Conservation (phyloP, 2,329 filamentous ascomycete species). For the Fusarium neocosmosporiellum region DNA sequence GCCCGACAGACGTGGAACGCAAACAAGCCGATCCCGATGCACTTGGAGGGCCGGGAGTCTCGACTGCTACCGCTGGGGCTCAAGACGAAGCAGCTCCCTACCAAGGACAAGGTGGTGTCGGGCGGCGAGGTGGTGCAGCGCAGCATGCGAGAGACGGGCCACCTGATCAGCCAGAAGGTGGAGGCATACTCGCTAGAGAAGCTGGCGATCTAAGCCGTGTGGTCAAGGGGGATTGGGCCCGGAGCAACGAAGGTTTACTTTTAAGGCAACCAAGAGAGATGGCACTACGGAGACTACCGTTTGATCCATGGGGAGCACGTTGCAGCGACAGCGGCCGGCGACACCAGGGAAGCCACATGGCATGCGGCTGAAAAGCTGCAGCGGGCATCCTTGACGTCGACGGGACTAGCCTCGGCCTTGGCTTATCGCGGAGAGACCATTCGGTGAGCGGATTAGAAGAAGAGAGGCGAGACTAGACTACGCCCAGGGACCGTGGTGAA, state of each 20-base stretch:
- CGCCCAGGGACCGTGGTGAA: conserved; percentile 29
- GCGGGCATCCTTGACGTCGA: conserved; percentile 4
- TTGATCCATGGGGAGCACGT: conserved; percentile 16
- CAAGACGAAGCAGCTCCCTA: conserved; percentile 66
- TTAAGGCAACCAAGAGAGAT: conserved; percentile 23
- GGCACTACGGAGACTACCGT: conserved; percentile 14
- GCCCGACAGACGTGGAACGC: conserved; percentile 44
- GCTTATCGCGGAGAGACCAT: conserved; percentile 8
- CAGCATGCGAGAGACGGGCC: conserved; percentile 78
- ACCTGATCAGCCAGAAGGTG: conserved; percentile 81
- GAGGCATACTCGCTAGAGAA: conserved; percentile 86
- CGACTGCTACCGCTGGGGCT: conserved; percentile 78
- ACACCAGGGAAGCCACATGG: conserved; percentile 25
- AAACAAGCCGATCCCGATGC: conserved; percentile 57
- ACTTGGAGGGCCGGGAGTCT: conserved; percentile 57
- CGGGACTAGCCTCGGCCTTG: conserved; percentile 18
- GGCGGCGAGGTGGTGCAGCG: conserved; percentile 78
- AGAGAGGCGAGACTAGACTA: conserved; percentile 16
- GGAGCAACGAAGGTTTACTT: conserved; percentile 13
- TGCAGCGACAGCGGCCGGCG: conserved; percentile 7
- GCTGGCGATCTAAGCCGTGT: conserved; percentile 68
- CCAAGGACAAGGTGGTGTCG: conserved; percentile 68
- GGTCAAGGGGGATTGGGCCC: background rate
- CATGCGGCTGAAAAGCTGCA: conserved; percentile 34
- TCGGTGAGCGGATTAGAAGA: conserved; percentile 30